Percentiles rank a stretch among this genome's conserved stretches.
These are phyloP conservation scores for Boeremia lycopersici DNA, from an alignment of 2,329 filamentous ascomycete genomes.

Conservation along the genomic window DNA sequence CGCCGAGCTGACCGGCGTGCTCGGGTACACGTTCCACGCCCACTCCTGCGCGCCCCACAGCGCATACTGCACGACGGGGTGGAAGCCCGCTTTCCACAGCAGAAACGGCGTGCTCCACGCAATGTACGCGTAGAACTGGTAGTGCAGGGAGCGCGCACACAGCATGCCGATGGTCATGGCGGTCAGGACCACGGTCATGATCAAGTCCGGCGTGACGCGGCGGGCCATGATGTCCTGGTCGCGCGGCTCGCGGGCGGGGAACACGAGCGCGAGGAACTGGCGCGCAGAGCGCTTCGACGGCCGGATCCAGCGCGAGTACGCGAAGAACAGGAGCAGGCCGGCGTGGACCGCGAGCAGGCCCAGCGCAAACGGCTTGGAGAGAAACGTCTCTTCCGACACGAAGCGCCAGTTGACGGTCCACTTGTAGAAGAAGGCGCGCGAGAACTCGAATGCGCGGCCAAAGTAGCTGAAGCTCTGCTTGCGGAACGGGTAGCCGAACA, in stretches of 20 bases:
- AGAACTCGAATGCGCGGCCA: conserved; percentile 85
- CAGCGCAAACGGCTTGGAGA: conserved; percentile 72
- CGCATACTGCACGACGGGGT: conserved; percentile 68
- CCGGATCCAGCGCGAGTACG: conserved; percentile 71
- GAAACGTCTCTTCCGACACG: conserved; percentile 80
- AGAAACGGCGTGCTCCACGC: conserved; percentile 88
- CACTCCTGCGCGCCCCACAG: conserved; percentile 84
- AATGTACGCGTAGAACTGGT: conserved; percentile 93
- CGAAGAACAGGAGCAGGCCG: conserved; percentile 69
- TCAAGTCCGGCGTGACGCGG: conserved; percentile 71
- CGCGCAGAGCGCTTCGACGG: conserved; percentile 66
- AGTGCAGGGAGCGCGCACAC: conserved; percentile 87
- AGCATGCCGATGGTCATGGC: conserved; percentile 81
- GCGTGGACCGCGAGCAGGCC: conserved; percentile 70
- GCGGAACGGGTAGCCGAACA: conserved; percentile 70
- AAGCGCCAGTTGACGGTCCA: conserved; percentile 99
- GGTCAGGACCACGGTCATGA: conserved; percentile 76
- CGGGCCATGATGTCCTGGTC: conserved; percentile 63
- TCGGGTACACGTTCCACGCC: conserved; percentile 96
- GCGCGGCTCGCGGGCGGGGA: conserved; percentile 47
- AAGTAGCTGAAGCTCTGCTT: conserved; percentile 74
- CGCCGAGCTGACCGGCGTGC: conserved; percentile 67
- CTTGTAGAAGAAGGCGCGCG: conserved; percentile 88
- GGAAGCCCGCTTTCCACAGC: conserved; percentile 76
- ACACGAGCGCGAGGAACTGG: conserved; percentile 59